Evolutionary conservation across 1,284 basidiomycete genomes (phyloP).

Genomic region (Apiotrichum siamense): DNA sequence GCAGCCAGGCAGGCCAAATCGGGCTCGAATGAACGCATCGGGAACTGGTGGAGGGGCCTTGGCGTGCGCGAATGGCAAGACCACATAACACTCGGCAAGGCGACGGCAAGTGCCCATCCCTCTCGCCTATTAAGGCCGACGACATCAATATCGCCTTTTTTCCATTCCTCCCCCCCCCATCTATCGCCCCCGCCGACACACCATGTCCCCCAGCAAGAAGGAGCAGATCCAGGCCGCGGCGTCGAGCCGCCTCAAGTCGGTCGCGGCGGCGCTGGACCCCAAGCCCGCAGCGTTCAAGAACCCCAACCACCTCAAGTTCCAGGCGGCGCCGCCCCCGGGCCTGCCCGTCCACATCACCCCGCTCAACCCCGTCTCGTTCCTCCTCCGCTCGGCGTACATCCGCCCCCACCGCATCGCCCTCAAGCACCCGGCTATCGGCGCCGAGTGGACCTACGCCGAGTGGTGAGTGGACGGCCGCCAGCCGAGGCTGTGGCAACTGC

Average conservation of each 20-base stretch:
- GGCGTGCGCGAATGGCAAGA: no score
- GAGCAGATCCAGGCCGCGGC: constrained; percentile 8
- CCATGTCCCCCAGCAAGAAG: constrained; percentile 1
- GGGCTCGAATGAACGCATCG: no score
- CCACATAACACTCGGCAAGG: no score
- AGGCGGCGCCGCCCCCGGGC: constrained; percentile 4
- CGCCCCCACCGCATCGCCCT: constrained; percentile 13
- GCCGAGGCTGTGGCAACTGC: not conserved
- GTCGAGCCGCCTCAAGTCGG: constrained; percentile 6
- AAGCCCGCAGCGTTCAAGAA: constrained; percentile 6
- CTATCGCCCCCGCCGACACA: no score
- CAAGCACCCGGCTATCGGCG: constrained; percentile 17
- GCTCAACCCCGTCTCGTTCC: constrained; percentile 17
- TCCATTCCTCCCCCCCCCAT: not conserved
- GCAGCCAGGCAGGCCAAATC: no score
- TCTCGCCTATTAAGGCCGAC: not conserved
- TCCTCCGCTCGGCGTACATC: constrained; percentile 17
- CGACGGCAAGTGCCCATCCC: no score
- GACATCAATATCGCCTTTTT: not conserved
- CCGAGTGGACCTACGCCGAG: constrained; percentile 18
- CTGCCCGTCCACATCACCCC: constrained; percentile 8
- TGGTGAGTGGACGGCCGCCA: constrained; percentile 8
- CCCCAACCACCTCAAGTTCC: constrained; percentile 18
- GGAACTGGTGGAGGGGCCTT: no score
- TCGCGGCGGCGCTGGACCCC: constrained; percentile 5